Conservation (phyloP, 139 green algal genomes). For the Closterium sp. region DNA sequence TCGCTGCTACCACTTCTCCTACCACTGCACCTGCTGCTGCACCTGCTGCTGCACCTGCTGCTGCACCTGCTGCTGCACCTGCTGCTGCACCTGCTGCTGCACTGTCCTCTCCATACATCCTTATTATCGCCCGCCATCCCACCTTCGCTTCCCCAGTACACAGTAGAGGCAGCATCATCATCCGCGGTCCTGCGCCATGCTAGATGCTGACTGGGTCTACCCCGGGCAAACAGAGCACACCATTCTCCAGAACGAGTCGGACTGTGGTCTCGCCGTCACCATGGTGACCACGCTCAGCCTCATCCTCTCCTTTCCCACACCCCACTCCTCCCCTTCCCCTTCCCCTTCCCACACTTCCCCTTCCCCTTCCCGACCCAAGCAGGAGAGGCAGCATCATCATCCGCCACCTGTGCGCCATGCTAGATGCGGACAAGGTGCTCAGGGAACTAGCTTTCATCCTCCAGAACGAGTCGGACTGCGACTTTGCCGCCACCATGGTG, state of each 20-base stretch:
- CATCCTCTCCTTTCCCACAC: neutral
- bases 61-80: neutral
- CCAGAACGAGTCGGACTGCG: constrained; percentile 69
- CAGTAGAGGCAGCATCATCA: constrained; percentile 37
- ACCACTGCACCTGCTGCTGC: too few relatives aligned
- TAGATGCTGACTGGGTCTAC: constrained; percentile 43
- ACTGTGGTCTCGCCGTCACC: neutral
- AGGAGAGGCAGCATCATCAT: constrained; percentile 37
- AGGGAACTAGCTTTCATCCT: constrained; percentile 68
- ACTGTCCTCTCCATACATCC: neutral
- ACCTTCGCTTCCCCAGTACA: neutral
- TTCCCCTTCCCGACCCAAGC: too few relatives aligned
- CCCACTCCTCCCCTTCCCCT: neutral
- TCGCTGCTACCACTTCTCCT: too few relatives aligned
- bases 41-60: too few relatives aligned
- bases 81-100: neutral
- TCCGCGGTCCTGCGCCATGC: constrained; percentile 24
- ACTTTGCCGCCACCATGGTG: constrained; percentile 66
- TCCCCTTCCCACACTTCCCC: neutral
- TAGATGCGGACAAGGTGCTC: constrained; percentile 44
- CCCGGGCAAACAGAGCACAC: too few relatives aligned
- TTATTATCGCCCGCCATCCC: neutral
- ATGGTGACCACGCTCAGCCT: neutral
- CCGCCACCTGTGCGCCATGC: constrained; percentile 28
- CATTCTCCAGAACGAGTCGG: constrained; percentile 54